Base-by-base conservation (phyloP, 2,329 filamentous ascomycete species). In the Aspergillus felis region DNA sequence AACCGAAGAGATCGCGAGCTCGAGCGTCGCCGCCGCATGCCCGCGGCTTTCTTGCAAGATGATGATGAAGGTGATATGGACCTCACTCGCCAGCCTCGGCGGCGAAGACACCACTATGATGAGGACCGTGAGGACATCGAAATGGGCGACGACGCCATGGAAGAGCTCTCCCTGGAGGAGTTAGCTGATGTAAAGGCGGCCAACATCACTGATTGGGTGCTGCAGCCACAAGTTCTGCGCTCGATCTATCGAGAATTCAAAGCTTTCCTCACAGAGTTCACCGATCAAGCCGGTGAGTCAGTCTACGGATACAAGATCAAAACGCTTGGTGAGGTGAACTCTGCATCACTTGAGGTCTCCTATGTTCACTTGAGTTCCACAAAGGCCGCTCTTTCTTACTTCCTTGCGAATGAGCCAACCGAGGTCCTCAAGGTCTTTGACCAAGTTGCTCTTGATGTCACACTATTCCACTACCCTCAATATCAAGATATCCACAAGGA, bases 211-310 rank as follows among this genome's bases (percentile, higher is more conserved):
- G 94, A 99, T 64, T 99, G 95, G 95, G 89, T 99, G 46, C 87
- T 91, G 14, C 88, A 92, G 66, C 90, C 91, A 3, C 86, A 91
- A 14, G 94, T 99, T 12, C 91, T 96, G 76, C 86, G 91, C 65
- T 95, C 92, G 1, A 94, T 99, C 75, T 92, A 92, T 71, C 86
- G 93, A 68, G 94, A 99, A 76, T 99, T 99, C 84, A 96, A 96
- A 75, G 89, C 90, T 3, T 99, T 99, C 79, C 80, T 99, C 68
- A 97, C 94, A 10, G 93, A 97, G 67, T 97, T 95, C 74, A 96
- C 88, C 5, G 94, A 99, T 69, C 87, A 92, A 54, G 87, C 88
- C 62, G 92, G 92, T 55, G 88, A 86, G 4, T 99, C 94, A 0
- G 92, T 99, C 52, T 99, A 99, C 73, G 94, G 94, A 54, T 92